Conservation (phyloP, 2,329 filamentous ascomycete genomes). For the Alternaria sp. region DNA sequence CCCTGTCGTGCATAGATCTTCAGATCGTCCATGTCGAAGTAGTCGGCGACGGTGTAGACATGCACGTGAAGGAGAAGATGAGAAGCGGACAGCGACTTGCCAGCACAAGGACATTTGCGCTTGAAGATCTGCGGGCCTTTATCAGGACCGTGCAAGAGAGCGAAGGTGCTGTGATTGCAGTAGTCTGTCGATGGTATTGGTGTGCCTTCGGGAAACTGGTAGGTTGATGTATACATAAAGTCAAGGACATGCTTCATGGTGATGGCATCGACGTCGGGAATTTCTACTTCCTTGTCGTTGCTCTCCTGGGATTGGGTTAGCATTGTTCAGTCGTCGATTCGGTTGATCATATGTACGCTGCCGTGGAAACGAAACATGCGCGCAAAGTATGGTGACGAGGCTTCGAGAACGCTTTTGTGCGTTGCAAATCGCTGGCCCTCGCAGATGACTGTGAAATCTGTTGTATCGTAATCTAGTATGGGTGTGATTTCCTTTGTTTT, state of each 20-base stretch:
- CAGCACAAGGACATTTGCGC: conserved; percentile 10
- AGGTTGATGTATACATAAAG: conserved; percentile 15
- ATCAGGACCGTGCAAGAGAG: background rate
- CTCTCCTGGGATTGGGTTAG: background rate
- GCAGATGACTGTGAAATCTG: conserved; percentile 17
- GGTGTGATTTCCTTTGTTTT: background rate
- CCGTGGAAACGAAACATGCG: conserved; percentile 18
- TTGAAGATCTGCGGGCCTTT: conserved; percentile 1
- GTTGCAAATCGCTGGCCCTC: background rate
- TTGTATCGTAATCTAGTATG: conserved; percentile 4
- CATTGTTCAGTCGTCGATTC: fast-evolving
- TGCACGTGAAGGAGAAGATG: conserved; percentile 15
- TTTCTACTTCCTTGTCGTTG: background rate
- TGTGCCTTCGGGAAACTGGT: conserved; percentile 10
- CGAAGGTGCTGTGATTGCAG: conserved; percentile 11
- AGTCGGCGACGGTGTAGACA: conserved; percentile 17
- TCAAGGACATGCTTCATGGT: conserved; percentile 14
- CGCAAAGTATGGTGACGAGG: conserved; percentile 12
- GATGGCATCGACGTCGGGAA: background rate
- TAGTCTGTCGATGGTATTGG: background rate
- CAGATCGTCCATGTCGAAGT: conserved; percentile 8
- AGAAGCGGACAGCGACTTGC: conserved; percentile 1
- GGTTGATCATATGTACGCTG: background rate
- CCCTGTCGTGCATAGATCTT: conserved; percentile 8
- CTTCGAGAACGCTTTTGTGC: conserved; percentile 7